Evolutionary conservation across 2,329 filamentous ascomycete species (phyloP).

Genomic region (Sordariomycetes sp.): DNA sequence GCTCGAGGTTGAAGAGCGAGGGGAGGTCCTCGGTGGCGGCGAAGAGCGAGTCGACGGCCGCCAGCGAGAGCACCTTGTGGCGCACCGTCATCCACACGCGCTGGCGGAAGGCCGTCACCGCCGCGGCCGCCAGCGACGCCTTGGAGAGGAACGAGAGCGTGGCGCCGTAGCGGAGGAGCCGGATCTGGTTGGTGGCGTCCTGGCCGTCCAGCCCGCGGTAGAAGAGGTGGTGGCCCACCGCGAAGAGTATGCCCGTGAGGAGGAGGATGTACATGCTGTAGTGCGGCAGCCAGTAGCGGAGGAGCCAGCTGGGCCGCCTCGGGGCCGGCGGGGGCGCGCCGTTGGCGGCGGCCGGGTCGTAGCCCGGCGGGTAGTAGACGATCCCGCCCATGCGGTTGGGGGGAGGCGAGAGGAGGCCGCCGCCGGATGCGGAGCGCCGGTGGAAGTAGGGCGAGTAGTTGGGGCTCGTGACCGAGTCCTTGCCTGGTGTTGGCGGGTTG

Average conservation of each 20-base stretch:
- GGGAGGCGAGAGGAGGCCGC: neutral
- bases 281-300: constrained; percentile 22
- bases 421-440: neutral
- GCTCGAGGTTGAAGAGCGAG: constrained; percentile 17
- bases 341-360: neutral
- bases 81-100: constrained; percentile 13
- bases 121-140: constrained; percentile 20
- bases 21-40: constrained; percentile 20
- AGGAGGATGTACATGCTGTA: constrained; percentile 23
- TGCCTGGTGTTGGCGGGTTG: neutral
- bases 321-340: neutral
- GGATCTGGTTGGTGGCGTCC: constrained; percentile 19
- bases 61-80: constrained; percentile 10
- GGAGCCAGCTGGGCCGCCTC: neutral
- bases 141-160: constrained; percentile 24
- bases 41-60: constrained; percentile 17
- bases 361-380: neutral
- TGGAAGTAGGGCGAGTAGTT: neutral
- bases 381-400: neutral
- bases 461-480: neutral
- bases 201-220: constrained; percentile 18
- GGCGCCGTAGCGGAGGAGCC: constrained; percentile 23
- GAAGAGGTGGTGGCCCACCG: constrained; percentile 23
- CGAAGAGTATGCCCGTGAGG: constrained; percentile 18
- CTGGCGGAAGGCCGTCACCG: constrained; percentile 15